A percentile compares a stretch with the other conserved stretches of the same genome.
Evolutionary conservation across 495 filamentous ascomycete genomes (phyloP).

Genomic region (Astrothelium subdiscretum): DNA sequence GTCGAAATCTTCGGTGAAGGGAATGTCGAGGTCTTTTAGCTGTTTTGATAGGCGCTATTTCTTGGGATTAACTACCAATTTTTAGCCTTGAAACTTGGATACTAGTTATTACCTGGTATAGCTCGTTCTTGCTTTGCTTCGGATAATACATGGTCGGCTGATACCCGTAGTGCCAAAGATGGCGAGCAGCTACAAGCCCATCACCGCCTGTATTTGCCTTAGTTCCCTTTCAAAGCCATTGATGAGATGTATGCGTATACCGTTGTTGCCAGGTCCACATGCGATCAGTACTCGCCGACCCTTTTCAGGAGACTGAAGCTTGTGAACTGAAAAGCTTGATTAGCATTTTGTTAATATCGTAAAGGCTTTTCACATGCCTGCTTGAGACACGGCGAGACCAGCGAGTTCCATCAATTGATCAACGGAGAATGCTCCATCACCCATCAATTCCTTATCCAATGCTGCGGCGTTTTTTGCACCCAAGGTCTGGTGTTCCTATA

Average conservation of each 20-base stretch:
- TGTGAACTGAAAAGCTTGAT: conserved; percentile 48
- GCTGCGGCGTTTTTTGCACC: conserved; percentile 70
- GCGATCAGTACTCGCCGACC: conserved; percentile 72
- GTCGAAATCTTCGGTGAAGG: conserved; percentile 73
- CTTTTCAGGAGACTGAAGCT: conserved; percentile 62
- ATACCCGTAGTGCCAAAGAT: conserved; percentile 92
- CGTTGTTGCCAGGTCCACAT: conserved; percentile 92
- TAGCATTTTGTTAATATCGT: background rate
- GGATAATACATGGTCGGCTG: conserved; percentile 85
- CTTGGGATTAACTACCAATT: conserved; percentile 7
- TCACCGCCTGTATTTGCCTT: conserved; percentile 58
- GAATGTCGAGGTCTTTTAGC: conserved; percentile 67
- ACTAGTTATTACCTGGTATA: conserved; percentile 53
- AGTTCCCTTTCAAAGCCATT: background rate
- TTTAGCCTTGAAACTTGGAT: conserved; percentile 1
- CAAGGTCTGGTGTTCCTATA: conserved; percentile 2
- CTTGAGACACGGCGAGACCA: conserved; percentile 86
- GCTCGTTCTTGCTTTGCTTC: conserved; percentile 76
- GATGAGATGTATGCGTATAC: conserved; percentile 34
- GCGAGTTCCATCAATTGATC: conserved; percentile 98
- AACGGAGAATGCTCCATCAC: conserved; percentile 77
- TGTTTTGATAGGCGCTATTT: conserved; percentile 72
- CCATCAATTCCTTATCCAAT: conserved; percentile 91
- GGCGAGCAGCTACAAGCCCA: conserved; percentile 86
- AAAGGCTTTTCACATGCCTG: conserved; percentile 41